These are phyloP conservation scores for Cercospora sojina DNA, from an alignment of 2,329 filamentous ascomycete species.

Conservation along the genomic window DNA sequence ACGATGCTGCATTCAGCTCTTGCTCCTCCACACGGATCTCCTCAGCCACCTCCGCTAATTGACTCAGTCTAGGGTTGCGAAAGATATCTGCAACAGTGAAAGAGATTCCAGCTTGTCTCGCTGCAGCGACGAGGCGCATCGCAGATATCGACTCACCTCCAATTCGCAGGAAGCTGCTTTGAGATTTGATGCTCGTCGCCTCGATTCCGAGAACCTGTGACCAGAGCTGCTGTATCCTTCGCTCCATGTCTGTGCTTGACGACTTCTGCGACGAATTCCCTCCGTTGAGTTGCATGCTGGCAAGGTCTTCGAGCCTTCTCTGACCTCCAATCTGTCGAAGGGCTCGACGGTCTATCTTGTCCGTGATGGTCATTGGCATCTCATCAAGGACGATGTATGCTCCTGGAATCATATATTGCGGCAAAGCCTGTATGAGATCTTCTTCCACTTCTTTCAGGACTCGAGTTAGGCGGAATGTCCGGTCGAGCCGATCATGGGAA, in stretches of 20 bases:
- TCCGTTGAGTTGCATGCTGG: constrained; percentile 24
- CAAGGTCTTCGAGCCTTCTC: constrained; percentile 45
- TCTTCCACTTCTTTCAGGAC: constrained; percentile 44
- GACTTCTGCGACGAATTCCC: constrained; percentile 30
- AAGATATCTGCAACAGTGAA: constrained; percentile 49
- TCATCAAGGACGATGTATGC: constrained; percentile 64
- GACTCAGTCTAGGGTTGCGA: constrained; percentile 30
- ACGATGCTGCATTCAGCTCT: not conserved
- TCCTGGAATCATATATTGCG: constrained; percentile 73
- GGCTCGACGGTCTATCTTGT: constrained; percentile 64
- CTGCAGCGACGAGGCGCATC: constrained; percentile 47
- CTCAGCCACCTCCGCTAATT: constrained; percentile 25
- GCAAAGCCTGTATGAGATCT: constrained; percentile 55
- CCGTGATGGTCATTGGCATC: constrained; percentile 68
- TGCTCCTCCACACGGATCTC: not conserved
- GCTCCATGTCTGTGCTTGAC: constrained; percentile 57
- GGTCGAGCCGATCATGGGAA: not conserved
- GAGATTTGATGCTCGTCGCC: constrained; percentile 49
- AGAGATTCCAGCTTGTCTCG: constrained; percentile 39
- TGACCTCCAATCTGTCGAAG: constrained; percentile 49
- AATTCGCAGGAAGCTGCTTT: constrained; percentile 54
- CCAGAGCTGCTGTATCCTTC: constrained; percentile 54
- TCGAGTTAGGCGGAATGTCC: constrained; percentile 1
- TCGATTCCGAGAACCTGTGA: constrained; percentile 49
- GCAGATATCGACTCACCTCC: constrained; percentile 50